Base-by-base conservation (phyloP, 805 yeast species). In the Yamadazyma sp. region DNA sequence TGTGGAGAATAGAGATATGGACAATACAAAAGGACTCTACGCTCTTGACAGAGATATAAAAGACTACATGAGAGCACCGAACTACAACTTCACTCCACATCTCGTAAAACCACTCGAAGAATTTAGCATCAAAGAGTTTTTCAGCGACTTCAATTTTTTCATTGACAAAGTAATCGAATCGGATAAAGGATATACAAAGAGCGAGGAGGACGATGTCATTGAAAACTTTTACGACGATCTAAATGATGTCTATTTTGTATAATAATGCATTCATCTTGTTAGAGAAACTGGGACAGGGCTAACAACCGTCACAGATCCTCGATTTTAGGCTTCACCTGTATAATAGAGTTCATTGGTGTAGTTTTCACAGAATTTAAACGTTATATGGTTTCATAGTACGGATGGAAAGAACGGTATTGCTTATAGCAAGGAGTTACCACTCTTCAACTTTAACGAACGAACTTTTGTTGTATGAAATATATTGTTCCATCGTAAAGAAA, bases 181-280 rank as follows among this genome's bases (percentile, higher is more conserved):
- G 5, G n/a, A 28, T 18, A n/a, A 11, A 16, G 23, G 6, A 9
- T 9, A 13, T 10, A 19, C 8, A 13, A n/a, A 12, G n/a, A 25
- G 27, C 5, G 32, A 34, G 4, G 32, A 19, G 12, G 11, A n/a
- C 7, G 32, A 30, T 22, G 12, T 17, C 4, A 16, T 30, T 6
- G 40, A 36, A 12, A 36, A 36, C 11, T 36, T 36, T 18, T 36
- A 36, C 18, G 40, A 36, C 24, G 40, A 36, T 22, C 23, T 36
- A 18, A 35, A 35, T 12, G 36, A 32, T 6, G 23, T 32, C 7
- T 32, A 32, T 22, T 32, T 32, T n/a, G n/a, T n/a, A n/a, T n/a
- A n/a, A n/a, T n/a, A n/a, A n/a, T n/a, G n/a, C n/a, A n/a, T n/a
- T n/a, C n/a, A n/a, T n/a, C n/a, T n/a, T n/a, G n/a, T n/a, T n/a